Percentiles rank a stretch among this genome's conserved stretches.
These are phyloP conservation scores for Hamamelis virginiana DNA, from an alignment of 164 flowering plant species.

Conservation along the genomic window DNA sequence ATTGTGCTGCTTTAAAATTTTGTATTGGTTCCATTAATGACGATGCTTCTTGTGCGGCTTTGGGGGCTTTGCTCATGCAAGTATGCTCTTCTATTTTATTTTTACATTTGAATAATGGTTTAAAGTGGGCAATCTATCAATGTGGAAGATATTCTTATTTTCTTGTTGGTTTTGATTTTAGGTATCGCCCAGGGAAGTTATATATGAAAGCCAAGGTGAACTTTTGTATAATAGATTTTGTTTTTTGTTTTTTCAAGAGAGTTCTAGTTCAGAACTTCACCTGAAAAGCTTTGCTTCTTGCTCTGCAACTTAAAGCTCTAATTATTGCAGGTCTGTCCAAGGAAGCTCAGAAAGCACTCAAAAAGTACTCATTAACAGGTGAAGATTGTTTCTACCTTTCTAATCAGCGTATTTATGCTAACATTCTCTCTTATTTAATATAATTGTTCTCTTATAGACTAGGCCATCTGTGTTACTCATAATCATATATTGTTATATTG, in stretches of 20 bases:
- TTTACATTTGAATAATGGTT: neutral
- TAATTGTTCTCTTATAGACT: neutral
- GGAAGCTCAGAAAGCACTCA: slow-evolving; percentile 78
- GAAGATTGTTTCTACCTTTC: neutral
- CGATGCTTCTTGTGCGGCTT: slow-evolving; percentile 83
- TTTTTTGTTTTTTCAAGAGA: slow-evolving; percentile 4
- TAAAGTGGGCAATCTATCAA: neutral
- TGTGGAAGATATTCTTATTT: slow-evolving; percentile 2
- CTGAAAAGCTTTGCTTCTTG: neutral
- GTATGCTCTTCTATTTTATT: slow-evolving; percentile 39
- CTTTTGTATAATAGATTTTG: slow-evolving; percentile 2
- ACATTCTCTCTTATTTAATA: neutral
- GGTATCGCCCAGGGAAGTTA: slow-evolving; percentile 90
- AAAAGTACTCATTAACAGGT: slow-evolving; percentile 76
- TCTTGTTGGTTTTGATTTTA: slow-evolving; percentile 21
- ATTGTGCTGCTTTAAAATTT: slow-evolving; percentile 80
- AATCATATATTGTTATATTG: neutral
- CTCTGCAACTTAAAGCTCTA: slow-evolving; percentile 3
- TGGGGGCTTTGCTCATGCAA: slow-evolving; percentile 92
- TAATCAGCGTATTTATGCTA: too few species aligned
- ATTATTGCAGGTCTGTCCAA: slow-evolving; percentile 70
- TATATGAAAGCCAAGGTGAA: slow-evolving; percentile 74
- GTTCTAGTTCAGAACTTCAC: neutral
- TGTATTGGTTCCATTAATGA: slow-evolving; percentile 90
- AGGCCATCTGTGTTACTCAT: neutral